Percentiles rank a stretch among this genome's conserved stretches.
These are phyloP conservation scores for Cubamyces sp. DNA, from an alignment of 768 basidiomycete species.

Conservation along the genomic window DNA sequence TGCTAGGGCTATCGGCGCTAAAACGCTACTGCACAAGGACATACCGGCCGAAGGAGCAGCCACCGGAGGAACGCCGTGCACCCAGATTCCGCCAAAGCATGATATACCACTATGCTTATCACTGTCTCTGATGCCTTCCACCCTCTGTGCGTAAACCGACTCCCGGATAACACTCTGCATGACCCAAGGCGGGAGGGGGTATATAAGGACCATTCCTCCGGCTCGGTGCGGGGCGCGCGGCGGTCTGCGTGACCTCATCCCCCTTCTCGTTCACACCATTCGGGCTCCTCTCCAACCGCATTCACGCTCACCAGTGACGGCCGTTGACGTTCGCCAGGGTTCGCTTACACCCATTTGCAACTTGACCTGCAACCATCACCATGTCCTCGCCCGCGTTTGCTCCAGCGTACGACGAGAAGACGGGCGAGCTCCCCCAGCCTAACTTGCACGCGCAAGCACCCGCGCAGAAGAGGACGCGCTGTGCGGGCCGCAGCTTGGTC, in stretches of 20 bases:
- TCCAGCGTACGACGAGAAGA: conserved; percentile 14
- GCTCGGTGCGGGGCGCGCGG: background rate
- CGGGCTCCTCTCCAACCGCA: background rate
- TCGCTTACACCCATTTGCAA: background rate
- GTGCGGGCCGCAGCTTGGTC: conserved; percentile 9
- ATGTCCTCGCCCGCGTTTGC: conserved; percentile 19
- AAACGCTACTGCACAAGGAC: background rate
- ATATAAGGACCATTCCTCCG: background rate
- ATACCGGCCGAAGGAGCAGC: conserved; percentile 5
- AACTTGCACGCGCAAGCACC: conserved; percentile 8
- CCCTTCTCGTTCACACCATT: conserved; percentile 10
- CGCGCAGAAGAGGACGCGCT: conserved; percentile 4
- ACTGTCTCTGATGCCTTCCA: background rate
- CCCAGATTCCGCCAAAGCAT: background rate
- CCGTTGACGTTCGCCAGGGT: background rate
- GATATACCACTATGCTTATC: background rate
- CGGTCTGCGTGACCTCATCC: conserved; percentile 7
- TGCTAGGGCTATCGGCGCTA: background rate
- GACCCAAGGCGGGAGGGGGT: background rate
- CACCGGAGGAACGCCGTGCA: background rate
- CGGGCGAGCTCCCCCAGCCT: conserved; percentile 4
- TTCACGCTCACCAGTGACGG: background rate
- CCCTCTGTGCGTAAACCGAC: background rate
- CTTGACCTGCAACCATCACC: conserved; percentile 4
- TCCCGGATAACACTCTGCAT: conserved; percentile 8